Conservation (phyloP, 176 grass and related monocot genomes). For the Microstegium vimineum region DNA sequence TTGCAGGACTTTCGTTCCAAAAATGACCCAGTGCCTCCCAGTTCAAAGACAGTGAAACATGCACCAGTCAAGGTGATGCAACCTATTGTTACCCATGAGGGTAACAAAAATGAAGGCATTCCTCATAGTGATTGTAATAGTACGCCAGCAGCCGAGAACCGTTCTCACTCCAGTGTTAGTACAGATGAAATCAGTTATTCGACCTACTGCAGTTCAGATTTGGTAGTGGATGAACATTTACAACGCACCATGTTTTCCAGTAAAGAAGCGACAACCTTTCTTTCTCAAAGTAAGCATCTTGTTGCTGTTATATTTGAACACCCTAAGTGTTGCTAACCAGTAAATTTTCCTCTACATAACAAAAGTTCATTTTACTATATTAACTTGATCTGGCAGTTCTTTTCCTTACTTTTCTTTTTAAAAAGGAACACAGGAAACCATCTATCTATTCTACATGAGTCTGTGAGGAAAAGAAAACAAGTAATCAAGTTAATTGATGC, state of each 20-base stretch:
- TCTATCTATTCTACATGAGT: neutral
- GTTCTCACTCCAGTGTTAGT: neutral
- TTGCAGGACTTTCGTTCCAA: neutral
- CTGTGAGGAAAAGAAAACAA: neutral
- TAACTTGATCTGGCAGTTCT: neutral
- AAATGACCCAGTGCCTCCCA: conserved; percentile 8
- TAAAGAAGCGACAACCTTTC: conserved; percentile 59
- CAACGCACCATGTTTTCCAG: conserved; percentile 28
- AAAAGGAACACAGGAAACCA: neutral
- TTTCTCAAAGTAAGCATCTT: conserved; percentile 64
- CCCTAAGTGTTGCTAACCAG: neutral
- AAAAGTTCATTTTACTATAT: neutral
- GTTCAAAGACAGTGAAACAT: neutral
- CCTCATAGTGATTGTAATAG: neutral
- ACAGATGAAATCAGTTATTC: conserved; percentile 19
- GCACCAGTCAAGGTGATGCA: conserved; percentile 5
- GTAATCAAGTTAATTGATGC: neutral
- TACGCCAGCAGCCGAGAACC: neutral
- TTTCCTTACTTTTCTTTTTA: neutral
- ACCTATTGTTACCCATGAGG: conserved; percentile 6
- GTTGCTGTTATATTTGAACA: neutral
- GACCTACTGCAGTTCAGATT: neutral
- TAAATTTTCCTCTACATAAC: neutral
- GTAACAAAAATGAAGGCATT: neutral
- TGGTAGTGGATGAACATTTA: conserved; percentile 14